These are phyloP conservation scores for Podaxis mareebaensis DNA, from an alignment of 768 basidiomycete species.

Conservation along the genomic window DNA sequence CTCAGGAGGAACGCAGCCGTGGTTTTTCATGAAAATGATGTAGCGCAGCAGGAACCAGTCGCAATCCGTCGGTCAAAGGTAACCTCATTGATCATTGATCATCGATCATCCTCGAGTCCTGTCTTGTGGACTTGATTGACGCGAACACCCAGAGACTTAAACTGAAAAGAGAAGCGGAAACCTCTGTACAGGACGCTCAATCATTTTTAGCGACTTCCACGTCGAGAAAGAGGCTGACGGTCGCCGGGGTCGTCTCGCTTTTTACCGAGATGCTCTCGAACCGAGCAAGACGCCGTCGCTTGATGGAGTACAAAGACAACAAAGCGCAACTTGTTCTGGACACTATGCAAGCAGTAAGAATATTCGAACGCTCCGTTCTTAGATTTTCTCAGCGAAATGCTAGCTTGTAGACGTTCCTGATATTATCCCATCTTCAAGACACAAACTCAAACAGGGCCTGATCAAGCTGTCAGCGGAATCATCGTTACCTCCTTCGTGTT, in stretches of 20 bases:
- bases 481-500: conserved; percentile 6
- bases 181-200: not conserved
- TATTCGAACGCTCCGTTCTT: not conserved
- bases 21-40: not conserved
- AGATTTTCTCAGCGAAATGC: not conserved
- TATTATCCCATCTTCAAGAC: not conserved
- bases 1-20: not conserved
- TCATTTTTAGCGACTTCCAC: not conserved
- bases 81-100: not conserved
- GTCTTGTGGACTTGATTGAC: not conserved
- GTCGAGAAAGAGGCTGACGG: not conserved
- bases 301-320: conserved; percentile 4
- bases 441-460: conserved; percentile 6
- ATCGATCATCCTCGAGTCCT: too few species aligned
- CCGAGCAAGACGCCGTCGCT: conserved; percentile 1
- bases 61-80: conserved; percentile 6
- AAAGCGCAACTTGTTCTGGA: conserved; percentile 13
- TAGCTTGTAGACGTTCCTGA: conserved; percentile 13
- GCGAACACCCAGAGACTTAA: not conserved
- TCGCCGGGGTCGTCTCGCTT: conserved; percentile 2
- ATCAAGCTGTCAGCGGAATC: conserved; percentile 7
- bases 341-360: conserved; percentile 15
- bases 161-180: not conserved
- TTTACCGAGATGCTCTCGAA: conserved; percentile 8
- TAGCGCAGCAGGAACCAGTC: not conserved